These are phyloP conservation scores for Russula abietina DNA, from an alignment of 768 basidiomycete species.

Conservation along the genomic window DNA sequence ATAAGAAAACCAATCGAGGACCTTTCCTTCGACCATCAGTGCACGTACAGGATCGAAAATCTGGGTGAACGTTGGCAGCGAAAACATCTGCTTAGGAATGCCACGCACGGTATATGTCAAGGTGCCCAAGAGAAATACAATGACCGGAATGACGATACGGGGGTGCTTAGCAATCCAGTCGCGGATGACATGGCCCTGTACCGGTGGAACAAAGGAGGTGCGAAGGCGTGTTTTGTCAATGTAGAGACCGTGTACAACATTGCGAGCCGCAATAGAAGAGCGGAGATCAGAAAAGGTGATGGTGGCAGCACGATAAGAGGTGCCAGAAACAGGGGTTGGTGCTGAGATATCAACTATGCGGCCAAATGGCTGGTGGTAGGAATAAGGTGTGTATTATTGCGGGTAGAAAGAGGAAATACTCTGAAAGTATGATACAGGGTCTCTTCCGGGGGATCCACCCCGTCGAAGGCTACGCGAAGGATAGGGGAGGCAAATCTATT, in stretches of 20 bases:
- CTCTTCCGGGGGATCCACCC: slow-evolving; percentile 81
- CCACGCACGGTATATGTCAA: slow-evolving; percentile 74
- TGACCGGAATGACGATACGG: slow-evolving; percentile 68
- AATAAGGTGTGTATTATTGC: slow-evolving; percentile 11
- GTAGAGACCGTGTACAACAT: slow-evolving; percentile 61
- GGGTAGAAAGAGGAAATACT: slow-evolving; percentile 38
- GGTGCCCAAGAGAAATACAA: slow-evolving; percentile 85
- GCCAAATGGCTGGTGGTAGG: slow-evolving; percentile 63
- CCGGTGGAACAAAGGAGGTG: slow-evolving; percentile 54
- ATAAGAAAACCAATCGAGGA: slow-evolving; percentile 81
- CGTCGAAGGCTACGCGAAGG: slow-evolving; percentile 78
- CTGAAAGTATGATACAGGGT: slow-evolving; percentile 69
- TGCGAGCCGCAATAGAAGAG: slow-evolving; percentile 76
- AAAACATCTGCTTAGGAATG: not conserved
- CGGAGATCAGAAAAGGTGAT: slow-evolving; percentile 58
- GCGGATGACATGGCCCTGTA: slow-evolving; percentile 59
- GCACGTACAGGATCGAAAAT: slow-evolving; percentile 90
- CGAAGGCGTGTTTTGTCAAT: slow-evolving; percentile 42
- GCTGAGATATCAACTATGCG: slow-evolving; percentile 60
- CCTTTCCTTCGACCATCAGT: slow-evolving; percentile 73
- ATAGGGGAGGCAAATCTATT: slow-evolving; percentile 68
- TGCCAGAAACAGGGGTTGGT: slow-evolving; percentile 57
- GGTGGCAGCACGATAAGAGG: slow-evolving; percentile 57
- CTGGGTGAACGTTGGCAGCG: slow-evolving; percentile 35
- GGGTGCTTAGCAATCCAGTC: slow-evolving; percentile 88